These are phyloP conservation scores for Strobilomyces confusus DNA, from an alignment of 768 basidiomycete genomes.

Conservation along the genomic window DNA sequence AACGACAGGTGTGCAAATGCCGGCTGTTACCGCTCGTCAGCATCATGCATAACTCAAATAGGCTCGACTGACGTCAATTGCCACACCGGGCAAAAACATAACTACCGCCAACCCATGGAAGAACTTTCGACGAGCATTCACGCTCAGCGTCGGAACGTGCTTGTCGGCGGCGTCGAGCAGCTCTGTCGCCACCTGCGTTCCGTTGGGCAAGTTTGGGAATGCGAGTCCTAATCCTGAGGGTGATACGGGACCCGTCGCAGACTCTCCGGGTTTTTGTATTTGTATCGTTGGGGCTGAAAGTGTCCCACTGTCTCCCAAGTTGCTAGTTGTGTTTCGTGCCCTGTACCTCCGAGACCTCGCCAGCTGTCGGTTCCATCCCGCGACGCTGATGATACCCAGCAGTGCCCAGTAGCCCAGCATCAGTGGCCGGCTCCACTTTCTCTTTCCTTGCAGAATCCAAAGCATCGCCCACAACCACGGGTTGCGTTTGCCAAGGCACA, in stretches of 20 bases:
- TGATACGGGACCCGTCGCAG: constrained; percentile 7
- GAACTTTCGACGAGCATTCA: constrained; percentile 93
- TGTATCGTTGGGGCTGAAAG: constrained; percentile 27
- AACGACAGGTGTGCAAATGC: constrained; percentile 95
- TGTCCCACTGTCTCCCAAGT: constrained; percentile 34
- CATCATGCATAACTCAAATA: constrained; percentile 5
- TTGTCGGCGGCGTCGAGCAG: constrained; percentile 85
- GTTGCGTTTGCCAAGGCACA: constrained; percentile 76
- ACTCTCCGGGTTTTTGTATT: constrained; percentile 18
- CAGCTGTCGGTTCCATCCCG: constrained; percentile 91
- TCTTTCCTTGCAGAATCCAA: constrained; percentile 72
- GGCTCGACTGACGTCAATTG: constrained; percentile 69
- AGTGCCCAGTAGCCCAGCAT: constrained; percentile 84
- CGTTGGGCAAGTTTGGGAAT: constrained; percentile 49
- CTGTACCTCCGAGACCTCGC: constrained; percentile 70
- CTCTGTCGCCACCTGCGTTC: constrained; percentile 57
- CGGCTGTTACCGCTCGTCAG: constrained; percentile 52
- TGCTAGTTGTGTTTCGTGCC: constrained; percentile 36
- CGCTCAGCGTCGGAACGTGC: constrained; percentile 79
- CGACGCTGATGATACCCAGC: constrained; percentile 79
- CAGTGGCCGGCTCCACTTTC: constrained; percentile 73
- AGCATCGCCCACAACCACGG: constrained; percentile 85
- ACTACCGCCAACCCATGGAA: constrained; percentile 94
- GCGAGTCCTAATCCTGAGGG: constrained; percentile 31
- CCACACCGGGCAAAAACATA: constrained; percentile 96